These are phyloP conservation scores for Cinchona pubescens DNA, from an alignment of 257 asterid genomes.

Conservation along the genomic window DNA sequence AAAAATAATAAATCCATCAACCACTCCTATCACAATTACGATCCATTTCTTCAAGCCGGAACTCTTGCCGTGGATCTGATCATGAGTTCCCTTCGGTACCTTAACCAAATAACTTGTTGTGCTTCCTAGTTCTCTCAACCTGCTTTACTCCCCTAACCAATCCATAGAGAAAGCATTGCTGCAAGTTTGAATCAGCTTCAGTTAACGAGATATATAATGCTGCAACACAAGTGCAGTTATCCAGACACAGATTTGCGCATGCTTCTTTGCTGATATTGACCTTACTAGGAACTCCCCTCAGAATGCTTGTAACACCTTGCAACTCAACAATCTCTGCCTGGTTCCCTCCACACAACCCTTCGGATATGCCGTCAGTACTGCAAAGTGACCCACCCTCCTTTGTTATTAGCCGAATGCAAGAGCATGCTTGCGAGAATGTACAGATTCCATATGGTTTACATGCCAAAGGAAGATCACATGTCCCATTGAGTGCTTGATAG, in stretches of 20 bases:
- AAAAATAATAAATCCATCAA: constrained; percentile 60
- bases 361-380: constrained; percentile 17
- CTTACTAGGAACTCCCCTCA: constrained; percentile 33
- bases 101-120: constrained; percentile 52
- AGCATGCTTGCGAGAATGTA: constrained; percentile 58
- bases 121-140: constrained; percentile 38
- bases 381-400: constrained; percentile 33
- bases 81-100: constrained; percentile 38
- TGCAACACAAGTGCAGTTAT: constrained; percentile 65
- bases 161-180: constrained; percentile 47
- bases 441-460: constrained; percentile 68
- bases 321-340: constrained; percentile 61
- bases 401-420: constrained; percentile 45
- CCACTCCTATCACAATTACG: constrained; percentile 52
- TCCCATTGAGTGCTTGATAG: constrained; percentile 48
- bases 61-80: constrained; percentile 29
- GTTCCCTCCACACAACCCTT: constrained; percentile 42
- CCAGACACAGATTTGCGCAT: constrained; percentile 54
- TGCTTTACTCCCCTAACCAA: constrained; percentile 64
- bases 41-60: constrained; percentile 69
- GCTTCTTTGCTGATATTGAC: constrained; percentile 36
- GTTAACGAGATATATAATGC: constrained; percentile 35
- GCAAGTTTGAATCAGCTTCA: neutral
- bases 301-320: constrained; percentile 54
- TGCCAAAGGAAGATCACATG: constrained; percentile 75